Conservation (phyloP, 1,284 basidiomycete genomes). For the Macrocybe sp. region DNA sequence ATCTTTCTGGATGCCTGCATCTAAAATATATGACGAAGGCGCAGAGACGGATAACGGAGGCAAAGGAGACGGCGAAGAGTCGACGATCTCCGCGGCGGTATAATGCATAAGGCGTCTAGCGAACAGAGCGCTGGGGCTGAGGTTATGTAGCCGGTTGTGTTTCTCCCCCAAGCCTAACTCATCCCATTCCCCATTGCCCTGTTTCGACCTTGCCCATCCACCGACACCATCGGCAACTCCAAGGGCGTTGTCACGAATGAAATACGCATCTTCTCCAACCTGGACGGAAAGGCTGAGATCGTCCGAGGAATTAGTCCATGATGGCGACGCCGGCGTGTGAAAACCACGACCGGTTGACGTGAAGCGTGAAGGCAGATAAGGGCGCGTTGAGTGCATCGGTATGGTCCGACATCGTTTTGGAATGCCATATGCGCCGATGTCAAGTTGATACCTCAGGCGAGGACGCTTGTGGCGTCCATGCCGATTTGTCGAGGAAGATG, state of each 20-base stretch:
- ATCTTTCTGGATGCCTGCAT: no score
- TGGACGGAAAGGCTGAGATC: constrained; percentile 49
- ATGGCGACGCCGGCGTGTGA: constrained; percentile 9
- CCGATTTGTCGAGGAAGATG: no score
- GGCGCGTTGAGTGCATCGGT: no score
- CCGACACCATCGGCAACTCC: constrained; percentile 90
- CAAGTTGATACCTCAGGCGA: constrained; percentile 53
- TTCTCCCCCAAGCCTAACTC: constrained; percentile 20
- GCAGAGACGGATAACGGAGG: not conserved
- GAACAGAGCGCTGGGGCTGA: constrained; percentile 70
- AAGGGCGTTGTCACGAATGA: constrained; percentile 76
- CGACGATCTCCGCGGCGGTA: constrained; percentile 48
- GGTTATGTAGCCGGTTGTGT: no score
- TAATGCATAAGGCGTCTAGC: constrained; percentile 86
- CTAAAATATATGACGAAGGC: no score
- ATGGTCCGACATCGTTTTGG: constrained; percentile 27
- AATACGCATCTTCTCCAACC: constrained; percentile 86
- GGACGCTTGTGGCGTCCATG: constrained; percentile 27
- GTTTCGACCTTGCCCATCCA: constrained; percentile 57
- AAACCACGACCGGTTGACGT: constrained; percentile 13
- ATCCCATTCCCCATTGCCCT: not conserved
- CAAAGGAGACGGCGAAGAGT: constrained; percentile 9
- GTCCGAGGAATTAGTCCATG: constrained; percentile 6
- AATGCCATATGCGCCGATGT: constrained; percentile 74
- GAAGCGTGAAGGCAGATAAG: constrained; percentile 1